A percentile compares a stretch with the other conserved stretches of the same genome.
These are phyloP conservation scores for Diaporthe longicolla DNA, from an alignment of 2,329 filamentous ascomycete genomes.

Conservation along the genomic window DNA sequence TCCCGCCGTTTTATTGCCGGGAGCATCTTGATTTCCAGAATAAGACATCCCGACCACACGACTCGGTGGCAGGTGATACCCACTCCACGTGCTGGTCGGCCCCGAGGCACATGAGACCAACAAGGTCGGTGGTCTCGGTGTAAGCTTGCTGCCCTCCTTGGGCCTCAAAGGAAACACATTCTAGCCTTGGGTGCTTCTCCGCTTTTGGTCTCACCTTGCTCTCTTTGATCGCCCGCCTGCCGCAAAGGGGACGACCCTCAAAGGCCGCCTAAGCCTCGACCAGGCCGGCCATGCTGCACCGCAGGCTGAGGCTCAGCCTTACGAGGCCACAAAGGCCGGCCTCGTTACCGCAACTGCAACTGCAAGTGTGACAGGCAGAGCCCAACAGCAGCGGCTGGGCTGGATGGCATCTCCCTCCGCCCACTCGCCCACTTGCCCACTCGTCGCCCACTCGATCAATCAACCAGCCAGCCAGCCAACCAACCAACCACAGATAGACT, in stretches of 20 bases:
- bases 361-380: constrained; percentile 15
- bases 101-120: neutral
- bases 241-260: constrained; percentile 19
- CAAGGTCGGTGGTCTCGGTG: neutral
- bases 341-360: constrained; percentile 8
- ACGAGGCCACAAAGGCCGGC: constrained; percentile 27
- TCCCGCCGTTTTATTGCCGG: constrained; percentile 21
- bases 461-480: neutral
- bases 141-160: neutral
- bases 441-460: neutral
- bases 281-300: constrained; percentile 3
- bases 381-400: too few relatives aligned
- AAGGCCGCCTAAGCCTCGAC: constrained; percentile 21
- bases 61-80: neutral
- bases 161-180: constrained; percentile 14
- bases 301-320: constrained; percentile 25
- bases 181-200: constrained; percentile 10
- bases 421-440: neutral
- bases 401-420: neutral
- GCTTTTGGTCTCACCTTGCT: constrained; percentile 29
- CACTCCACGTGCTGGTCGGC: constrained; percentile 30
- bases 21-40: neutral
- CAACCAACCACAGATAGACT: neutral
- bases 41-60: neutral
- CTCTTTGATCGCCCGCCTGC: constrained; percentile 8